Conservation (phyloP, 1,139 yeast genomes). For the Suhomyces taliae region DNA sequence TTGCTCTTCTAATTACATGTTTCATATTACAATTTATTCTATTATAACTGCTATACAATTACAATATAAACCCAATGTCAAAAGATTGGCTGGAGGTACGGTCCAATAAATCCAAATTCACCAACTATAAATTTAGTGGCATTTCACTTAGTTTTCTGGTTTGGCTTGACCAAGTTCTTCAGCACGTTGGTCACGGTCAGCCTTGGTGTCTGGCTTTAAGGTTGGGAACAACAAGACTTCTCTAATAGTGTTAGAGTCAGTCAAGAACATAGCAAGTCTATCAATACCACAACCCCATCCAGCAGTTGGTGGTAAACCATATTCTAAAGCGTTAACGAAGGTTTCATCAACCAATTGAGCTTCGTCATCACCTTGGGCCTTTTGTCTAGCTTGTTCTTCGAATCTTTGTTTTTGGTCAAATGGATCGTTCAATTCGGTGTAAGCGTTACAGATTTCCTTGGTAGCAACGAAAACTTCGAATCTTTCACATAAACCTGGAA, state of each 20-base stretch:
- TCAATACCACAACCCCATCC: slow-evolving; percentile 98
- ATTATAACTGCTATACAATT: too few relatives aligned
- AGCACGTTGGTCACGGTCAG: slow-evolving; percentile 21
- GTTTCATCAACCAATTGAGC: slow-evolving; percentile 96
- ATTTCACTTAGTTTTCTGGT: too few relatives aligned
- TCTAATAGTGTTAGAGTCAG: slow-evolving; percentile 94
- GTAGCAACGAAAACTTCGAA: slow-evolving; percentile 98
- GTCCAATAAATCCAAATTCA: too few relatives aligned
- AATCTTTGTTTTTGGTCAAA: slow-evolving; percentile 96
- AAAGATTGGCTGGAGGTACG: too few relatives aligned
- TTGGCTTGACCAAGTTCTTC: not conserved
- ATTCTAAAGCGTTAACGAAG: slow-evolving; percentile 96
- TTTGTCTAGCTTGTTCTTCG: slow-evolving; percentile 98
- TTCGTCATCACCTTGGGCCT: slow-evolving; percentile 98
- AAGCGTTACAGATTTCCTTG: slow-evolving; percentile 96
- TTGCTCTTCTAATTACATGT: too few relatives aligned
- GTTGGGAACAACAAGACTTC: slow-evolving; percentile 98
- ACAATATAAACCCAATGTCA: too few relatives aligned
- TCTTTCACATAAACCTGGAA: slow-evolving; percentile 96
- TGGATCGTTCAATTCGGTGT: slow-evolving; percentile 98
- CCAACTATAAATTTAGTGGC: too few relatives aligned
- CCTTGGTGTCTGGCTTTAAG: slow-evolving; percentile 83
- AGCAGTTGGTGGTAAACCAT: slow-evolving; percentile 98
- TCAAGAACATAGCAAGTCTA: slow-evolving; percentile 96
- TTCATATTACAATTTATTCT: too few relatives aligned